Evolutionary conservation across 371 early-diverging fungal species (phyloP).

Genomic region (Rhizopus stolonifer): DNA sequence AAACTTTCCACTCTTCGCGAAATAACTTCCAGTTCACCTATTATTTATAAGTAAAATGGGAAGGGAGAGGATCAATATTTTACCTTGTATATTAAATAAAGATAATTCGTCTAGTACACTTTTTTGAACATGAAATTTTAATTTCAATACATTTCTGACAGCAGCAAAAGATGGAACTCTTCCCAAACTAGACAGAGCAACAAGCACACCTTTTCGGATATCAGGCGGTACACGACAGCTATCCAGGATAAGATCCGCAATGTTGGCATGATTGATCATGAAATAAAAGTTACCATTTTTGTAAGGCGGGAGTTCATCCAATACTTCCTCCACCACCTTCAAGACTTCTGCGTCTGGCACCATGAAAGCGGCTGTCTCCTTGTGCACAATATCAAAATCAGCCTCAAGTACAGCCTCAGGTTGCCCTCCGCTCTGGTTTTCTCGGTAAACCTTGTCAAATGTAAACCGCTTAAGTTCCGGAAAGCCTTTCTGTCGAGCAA

Average conservation of each 20-base stretch:
- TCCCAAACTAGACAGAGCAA: constrained; percentile 59
- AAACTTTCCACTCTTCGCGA: constrained; percentile 58
- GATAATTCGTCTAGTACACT: constrained; percentile 68
- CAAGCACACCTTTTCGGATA: constrained; percentile 54
- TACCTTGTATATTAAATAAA: constrained; percentile 59
- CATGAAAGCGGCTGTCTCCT: constrained; percentile 58
- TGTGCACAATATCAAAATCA: constrained; percentile 90
- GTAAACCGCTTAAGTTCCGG: constrained; percentile 81
- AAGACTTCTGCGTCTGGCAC: constrained; percentile 90
- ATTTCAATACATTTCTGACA: constrained; percentile 60
- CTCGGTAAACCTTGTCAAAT: constrained; percentile 84
- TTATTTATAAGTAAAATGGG: neutral
- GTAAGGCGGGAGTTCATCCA: constrained; percentile 77
- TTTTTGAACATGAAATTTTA: constrained; percentile 60
- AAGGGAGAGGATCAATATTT: neutral
- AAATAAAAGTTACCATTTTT: constrained; percentile 58
- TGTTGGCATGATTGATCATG: constrained; percentile 57
- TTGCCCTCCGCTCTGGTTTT: constrained; percentile 76
- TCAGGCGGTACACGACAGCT: constrained; percentile 62
- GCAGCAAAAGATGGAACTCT: constrained; percentile 60
- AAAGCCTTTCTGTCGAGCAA: constrained; percentile 71
- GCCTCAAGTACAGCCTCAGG: constrained; percentile 79
- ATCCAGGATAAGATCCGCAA: constrained; percentile 66
- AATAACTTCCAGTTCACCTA: constrained; percentile 54
- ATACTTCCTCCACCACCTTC: constrained; percentile 80